Percentiles rank a stretch among this genome's conserved stretches.
Evolutionary conservation across 2,329 filamentous ascomycete genomes (phyloP).

Genomic region (Teratosphaeria pseudoeucalypti): DNA sequence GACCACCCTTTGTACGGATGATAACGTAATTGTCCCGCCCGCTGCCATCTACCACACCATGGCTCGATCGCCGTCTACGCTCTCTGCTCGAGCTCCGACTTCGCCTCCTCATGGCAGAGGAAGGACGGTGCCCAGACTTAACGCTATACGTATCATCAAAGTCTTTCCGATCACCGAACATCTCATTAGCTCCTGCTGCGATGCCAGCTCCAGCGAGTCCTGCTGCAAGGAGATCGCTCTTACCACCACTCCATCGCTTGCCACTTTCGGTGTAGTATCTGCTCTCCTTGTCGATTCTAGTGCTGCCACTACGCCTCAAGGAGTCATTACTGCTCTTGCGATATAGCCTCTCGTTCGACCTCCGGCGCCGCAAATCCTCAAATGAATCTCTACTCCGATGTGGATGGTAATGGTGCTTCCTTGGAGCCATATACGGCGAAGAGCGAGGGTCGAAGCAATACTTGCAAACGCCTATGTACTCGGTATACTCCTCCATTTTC

Average conservation of each 20-base stretch:
- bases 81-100: conserved; percentile 24
- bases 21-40: conserved; percentile 15
- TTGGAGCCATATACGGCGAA: conserved; percentile 46
- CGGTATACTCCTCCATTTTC: conserved; percentile 57
- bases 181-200: conserved; percentile 41
- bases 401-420: conserved; percentile 46
- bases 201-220: conserved; percentile 45
- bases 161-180: conserved; percentile 42
- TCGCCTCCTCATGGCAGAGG: conserved; percentile 23
- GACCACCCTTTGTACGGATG: conserved; percentile 22
- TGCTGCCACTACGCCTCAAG: conserved; percentile 16
- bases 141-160: conserved; percentile 53
- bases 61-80: conserved; percentile 19
- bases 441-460: conserved; percentile 54
- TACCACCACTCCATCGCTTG: conserved; percentile 30
- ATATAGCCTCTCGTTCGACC: conserved; percentile 14
- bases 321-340: conserved; percentile 25
- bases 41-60: conserved; percentile 13
- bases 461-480: conserved; percentile 55
- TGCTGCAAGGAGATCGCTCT: conserved; percentile 43
- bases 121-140: conserved; percentile 40
- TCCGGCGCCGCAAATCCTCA: conserved; percentile 19
- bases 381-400: conserved; percentile 13
- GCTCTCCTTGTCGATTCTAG: conserved; percentile 49
- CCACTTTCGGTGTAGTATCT: conserved; percentile 46